Percentiles rank a stretch among this genome's conserved stretches.
phyloP scores from a whole-genome alignment of 305 asterid genomes.

The Fraxinus velutina region DNA sequence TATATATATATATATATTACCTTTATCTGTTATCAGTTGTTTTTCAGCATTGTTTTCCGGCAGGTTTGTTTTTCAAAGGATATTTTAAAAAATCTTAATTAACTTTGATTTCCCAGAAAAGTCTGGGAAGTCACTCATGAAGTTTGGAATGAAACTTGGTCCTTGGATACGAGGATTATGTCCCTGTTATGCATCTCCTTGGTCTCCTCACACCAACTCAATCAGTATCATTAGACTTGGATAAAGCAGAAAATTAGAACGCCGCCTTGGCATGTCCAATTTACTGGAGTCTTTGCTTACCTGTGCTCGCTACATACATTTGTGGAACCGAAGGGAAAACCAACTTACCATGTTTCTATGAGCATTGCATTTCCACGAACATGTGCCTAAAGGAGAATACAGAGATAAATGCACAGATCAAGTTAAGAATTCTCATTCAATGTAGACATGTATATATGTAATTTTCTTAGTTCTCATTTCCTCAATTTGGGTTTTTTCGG shows the following conservation, averaged over 20 bases:
- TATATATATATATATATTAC: neutral
- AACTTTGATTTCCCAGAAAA: neutral
- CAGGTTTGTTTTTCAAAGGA: neutral
- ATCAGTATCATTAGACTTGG: neutral
- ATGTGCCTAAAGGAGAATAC: neutral
- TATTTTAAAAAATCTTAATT: neutral
- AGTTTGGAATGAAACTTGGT: slow-evolving; percentile 3
- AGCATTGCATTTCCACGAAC: neutral
- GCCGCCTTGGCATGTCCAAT: neutral
- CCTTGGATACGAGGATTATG: neutral
- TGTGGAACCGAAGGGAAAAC: neutral
- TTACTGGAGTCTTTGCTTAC: slow-evolving; percentile 4
- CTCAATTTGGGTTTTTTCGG: neutral
- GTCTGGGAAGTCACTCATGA: neutral
- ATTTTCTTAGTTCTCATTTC: slow-evolving; percentile 9
- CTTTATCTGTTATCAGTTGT: neutral
- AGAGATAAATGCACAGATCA: neutral
- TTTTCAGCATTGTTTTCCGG: neutral
- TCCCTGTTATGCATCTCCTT: slow-evolving; percentile 3
- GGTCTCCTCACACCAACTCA: neutral
- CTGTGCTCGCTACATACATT: neutral
- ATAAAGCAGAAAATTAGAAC: neutral
- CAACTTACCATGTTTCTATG: neutral
- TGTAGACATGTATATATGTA: neutral
- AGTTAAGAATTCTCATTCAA: neutral